A percentile compares a stretch with the other conserved stretches of the same genome.
Conservation (phyloP, 2,329 filamentous ascomycete species). For the Fusarium nurragi region DNA sequence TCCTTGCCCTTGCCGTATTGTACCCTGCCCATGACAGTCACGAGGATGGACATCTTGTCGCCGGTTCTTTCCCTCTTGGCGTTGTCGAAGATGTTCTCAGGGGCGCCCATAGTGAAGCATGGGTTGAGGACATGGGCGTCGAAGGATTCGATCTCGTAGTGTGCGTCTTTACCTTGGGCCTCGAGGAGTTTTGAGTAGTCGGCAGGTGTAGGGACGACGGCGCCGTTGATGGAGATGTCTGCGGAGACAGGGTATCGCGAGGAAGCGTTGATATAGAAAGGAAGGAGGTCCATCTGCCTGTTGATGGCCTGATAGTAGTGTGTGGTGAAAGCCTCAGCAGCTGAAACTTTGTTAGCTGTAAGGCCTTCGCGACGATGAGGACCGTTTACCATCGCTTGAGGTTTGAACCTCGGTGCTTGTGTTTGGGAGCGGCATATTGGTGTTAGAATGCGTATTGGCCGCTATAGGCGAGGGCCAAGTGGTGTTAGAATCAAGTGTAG, state of each 20-base stretch:
- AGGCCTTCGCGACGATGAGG: neutral
- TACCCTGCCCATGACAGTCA: conserved; percentile 79
- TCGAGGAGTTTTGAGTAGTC: conserved; percentile 76
- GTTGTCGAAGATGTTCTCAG: conserved; percentile 54
- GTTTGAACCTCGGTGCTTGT: conserved; percentile 56
- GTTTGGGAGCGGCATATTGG: conserved; percentile 50
- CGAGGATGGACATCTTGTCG: conserved; percentile 72
- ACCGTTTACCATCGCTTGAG: conserved; percentile 58
- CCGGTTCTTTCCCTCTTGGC: conserved; percentile 60
- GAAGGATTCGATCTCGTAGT: conserved; percentile 78
- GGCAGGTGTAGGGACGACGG: conserved; percentile 66
- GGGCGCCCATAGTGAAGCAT: conserved; percentile 67
- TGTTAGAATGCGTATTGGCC: neutral
- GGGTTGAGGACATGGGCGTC: conserved; percentile 83
- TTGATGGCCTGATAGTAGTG: conserved; percentile 81
- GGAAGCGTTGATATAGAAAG: conserved; percentile 75
- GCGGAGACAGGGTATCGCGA: conserved; percentile 64
- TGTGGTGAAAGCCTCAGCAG: conserved; percentile 76
- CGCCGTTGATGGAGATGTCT: conserved; percentile 84
- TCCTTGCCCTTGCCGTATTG: conserved; percentile 72
- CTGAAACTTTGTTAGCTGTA: conserved; percentile 53
- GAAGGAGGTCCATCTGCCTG: conserved; percentile 66
- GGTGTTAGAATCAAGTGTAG: too few species aligned
- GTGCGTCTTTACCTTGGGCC: conserved; percentile 64
- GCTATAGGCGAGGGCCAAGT: accelerated